A percentile compares a stretch with the other conserved stretches of the same genome.
Evolutionary conservation across 208 protist species (phyloP).

Genomic region (Blastocrithidia nonstop): DNA sequence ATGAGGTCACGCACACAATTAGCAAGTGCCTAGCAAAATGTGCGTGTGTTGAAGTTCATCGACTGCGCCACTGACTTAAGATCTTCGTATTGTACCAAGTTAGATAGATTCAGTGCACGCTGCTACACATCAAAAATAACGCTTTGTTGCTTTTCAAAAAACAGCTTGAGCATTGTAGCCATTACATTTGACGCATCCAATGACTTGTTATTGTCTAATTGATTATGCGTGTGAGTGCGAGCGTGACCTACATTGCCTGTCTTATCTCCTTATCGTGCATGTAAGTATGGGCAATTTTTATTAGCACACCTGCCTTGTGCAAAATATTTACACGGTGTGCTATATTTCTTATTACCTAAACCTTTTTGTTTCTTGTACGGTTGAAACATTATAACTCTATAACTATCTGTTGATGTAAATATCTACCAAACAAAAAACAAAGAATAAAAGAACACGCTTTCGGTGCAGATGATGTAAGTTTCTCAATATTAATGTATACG

Average conservation of each 20-base stretch:
- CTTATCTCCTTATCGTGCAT: conserved; percentile 35
- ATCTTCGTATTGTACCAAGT: conserved; percentile 29
- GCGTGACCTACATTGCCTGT: no score
- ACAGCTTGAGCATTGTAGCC: conserved; percentile 68
- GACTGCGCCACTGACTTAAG: conserved; percentile 26
- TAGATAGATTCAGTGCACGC: conserved; percentile 39
- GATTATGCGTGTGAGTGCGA: no score
- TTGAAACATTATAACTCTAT: conserved; percentile 6
- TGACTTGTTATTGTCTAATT: no score
- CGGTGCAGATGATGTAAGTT: no score
- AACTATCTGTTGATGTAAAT: no score
- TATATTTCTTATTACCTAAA: conserved; percentile 11
- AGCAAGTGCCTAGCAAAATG: conserved; percentile 68
- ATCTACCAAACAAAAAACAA: not conserved
- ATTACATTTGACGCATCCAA: conserved; percentile 23
- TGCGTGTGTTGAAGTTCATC: conserved; percentile 75
- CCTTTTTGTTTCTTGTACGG: conserved; percentile 62
- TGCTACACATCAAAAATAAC: conserved; percentile 34
- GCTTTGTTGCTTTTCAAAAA: conserved; percentile 76
- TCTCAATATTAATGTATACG: no score
- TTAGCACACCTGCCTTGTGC: conserved; percentile 57
- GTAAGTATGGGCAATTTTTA: conserved; percentile 49
- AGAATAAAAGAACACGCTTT: no score
- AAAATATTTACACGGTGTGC: conserved; percentile 47
- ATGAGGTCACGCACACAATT: conserved; percentile 44